phyloP scores from a whole-genome alignment of 2,329 filamentous ascomycete genomes.

The Ascochyta koolunga region DNA sequence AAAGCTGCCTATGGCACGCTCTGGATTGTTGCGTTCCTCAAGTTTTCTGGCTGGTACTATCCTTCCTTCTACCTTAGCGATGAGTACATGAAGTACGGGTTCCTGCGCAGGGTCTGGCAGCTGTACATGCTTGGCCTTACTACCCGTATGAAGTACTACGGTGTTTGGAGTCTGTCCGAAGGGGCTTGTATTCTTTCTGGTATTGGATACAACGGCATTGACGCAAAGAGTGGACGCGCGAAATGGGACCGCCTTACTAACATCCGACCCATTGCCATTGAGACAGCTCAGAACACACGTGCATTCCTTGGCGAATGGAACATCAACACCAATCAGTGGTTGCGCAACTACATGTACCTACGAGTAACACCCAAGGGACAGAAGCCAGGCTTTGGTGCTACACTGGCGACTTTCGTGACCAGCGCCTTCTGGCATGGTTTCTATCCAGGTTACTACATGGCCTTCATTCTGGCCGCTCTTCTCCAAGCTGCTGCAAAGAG shows the following conservation, averaged over 20 bases:
- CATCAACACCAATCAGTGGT: slow-evolving; percentile 97
- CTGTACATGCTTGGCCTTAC: slow-evolving; percentile 85
- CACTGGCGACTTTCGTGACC: slow-evolving; percentile 89
- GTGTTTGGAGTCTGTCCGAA: slow-evolving; percentile 91
- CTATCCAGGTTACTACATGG: slow-evolving; percentile 93
- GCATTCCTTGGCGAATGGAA: slow-evolving; percentile 94
- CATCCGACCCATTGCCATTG: slow-evolving; percentile 83
- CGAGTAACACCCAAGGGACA: slow-evolving; percentile 93
- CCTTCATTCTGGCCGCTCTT: slow-evolving; percentile 87
- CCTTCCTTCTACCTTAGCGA: slow-evolving; percentile 68
- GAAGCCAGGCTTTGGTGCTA: slow-evolving; percentile 95
- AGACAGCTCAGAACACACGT: slow-evolving; percentile 90
- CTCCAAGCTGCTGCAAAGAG: slow-evolving; percentile 94
- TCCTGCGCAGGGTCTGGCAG: slow-evolving; percentile 76
- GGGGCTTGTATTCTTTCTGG: slow-evolving; percentile 93
- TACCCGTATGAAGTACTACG: slow-evolving; percentile 91
- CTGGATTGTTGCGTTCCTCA: slow-evolving; percentile 82
- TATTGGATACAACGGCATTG: slow-evolving; percentile 91
- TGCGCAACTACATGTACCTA: slow-evolving; percentile 94
- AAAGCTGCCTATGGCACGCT: slow-evolving; percentile 75
- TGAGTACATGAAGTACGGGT: slow-evolving; percentile 68
- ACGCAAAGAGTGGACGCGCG: slow-evolving; percentile 81
- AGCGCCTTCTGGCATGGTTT: slow-evolving; percentile 99
- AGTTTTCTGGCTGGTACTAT: slow-evolving; percentile 72
- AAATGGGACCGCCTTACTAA: slow-evolving; percentile 92